Base-by-base conservation (phyloP, 2,329 filamentous ascomycete genomes). In the Phialemoniopsis sp. region DNA sequence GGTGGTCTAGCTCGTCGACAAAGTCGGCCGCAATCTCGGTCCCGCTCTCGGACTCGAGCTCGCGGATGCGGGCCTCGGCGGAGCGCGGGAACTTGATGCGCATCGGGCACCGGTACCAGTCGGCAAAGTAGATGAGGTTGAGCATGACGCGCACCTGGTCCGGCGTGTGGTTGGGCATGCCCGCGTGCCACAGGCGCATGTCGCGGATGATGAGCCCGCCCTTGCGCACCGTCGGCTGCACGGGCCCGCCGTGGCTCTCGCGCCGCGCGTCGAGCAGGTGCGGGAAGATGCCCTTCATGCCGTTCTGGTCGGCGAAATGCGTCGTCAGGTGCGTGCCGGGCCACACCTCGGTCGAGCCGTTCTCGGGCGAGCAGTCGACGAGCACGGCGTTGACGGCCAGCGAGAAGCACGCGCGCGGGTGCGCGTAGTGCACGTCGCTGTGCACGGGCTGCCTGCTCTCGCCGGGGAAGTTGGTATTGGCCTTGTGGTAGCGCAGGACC, bases 321-420 rank as follows among this genome's bases (percentile, higher is more conserved):
- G 35, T 43, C 1, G 14, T 38, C 3, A 15, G 30, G 46, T 75
- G 72, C 1, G 63, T 68, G 2, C 71, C 71, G 0, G 67, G 59
- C 71, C 72, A 76, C 13, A 75, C 51, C 49, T 75, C 71, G 0
- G 70, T 76, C 2, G 62, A 59, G 13, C 71, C 72, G 38, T 73
- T 73, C 13, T 63, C 52, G 2, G 64, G 56, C 4, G 59, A 58
- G 32, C 66, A 66, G 19, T 67, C 63, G 8, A 72, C 58, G 6
- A 74, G 59, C 35, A 64, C 65, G 32, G 68, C 59, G 46, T 75
- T 74, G 34, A 72, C 52, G 14, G 67, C 68, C 26, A 67, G 59
- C 1, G 63, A 68, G 39, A 72, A 74, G 2, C 68, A 67, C 35
- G 74, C 68, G 3, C 46, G 45, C 1, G 68, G 66, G 41, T 78